Base-by-base conservation (phyloP, 1,284 basidiomycete species). In the Papiliotrema laurentii region DNA sequence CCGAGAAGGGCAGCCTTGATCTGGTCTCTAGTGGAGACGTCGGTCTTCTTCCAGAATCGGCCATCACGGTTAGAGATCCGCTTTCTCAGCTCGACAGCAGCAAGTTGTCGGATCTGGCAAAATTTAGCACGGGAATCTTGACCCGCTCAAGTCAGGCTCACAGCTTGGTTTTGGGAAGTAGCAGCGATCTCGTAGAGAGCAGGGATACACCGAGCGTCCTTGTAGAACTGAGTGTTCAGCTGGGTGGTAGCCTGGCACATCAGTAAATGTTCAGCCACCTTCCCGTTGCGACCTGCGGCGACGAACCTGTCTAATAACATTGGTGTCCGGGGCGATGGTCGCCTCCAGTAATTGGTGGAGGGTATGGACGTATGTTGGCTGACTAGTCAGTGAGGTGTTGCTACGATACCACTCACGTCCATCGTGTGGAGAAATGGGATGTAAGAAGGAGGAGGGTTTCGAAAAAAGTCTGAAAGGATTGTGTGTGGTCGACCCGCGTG, bases 21-120 rank as follows among this genome's bases (percentile, higher is more conserved):
- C 67, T 88, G 80, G 58, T 83, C 78, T 45, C 94, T 84, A 54
- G 87, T 80, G 42, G 80, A 76, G 66, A 82, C 80, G 37, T 83
- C 75, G 48, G 91, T 81, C 61, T 83, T 79, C 34, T 83, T 79
- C 94, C 96, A 97, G 34, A 93, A 76, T 71, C 83, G 84, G 47
- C 87, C 87, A 60, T 85, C 86, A 64, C 85, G 86, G 71, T 84
- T 81, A 24, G 80, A 74, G 50, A 98, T 81, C 54, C 94, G 86
- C 79, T 99, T 99, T 60, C 96, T 81, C 66, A 97, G 80, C 77
- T 99, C 96, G 51, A 98, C 93, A n/a, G 93, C 91, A 43, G 93
- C 89, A 21, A 99, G 83, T 83, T 99, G 96, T 49, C 94, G 89
- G 54, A 97, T 85, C 91, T 96, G 56, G 22, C 11, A 10, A n/a